Evolutionary conservation across 2,329 filamentous ascomycete species (phyloP), one percentile per base, ranked within the genome.

Genomic region (Alternaria alternata): DNA sequence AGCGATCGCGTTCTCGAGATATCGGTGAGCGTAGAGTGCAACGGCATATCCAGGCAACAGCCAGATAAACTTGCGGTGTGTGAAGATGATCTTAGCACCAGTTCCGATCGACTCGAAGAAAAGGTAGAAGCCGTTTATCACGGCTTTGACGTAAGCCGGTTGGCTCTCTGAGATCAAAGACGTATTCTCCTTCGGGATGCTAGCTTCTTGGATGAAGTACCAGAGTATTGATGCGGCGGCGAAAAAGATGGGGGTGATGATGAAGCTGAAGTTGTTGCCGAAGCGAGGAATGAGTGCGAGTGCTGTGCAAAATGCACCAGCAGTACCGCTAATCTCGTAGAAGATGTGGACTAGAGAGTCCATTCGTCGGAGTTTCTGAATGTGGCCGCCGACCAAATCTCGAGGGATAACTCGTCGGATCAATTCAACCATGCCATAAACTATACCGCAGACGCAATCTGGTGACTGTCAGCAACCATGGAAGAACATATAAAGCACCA

Each of bases 201-300:
- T 74, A 22, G 80, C 74, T 48, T 81, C 77, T n/a, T 73, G 73
- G 57, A 85, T 79, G 68, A 83, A 83, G 70, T 77, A 82, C 82
- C 82, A 85, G 6, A 77, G 62, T 22, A 76, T 63, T 7, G 80
- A 77, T n/a, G 80, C 78, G 32, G 75, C 54, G 7, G 75, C 62
- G 66, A 84, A 85, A 72, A 80, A 82, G 32, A 84, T 77, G 0
- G 83, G 83, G 0, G 82, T 83, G 64, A 85, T 79, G 61, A 85
- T 78, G 72, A 84, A 85, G 42, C 82, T 81, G 57, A 80, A 81
- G 74, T 85, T 85, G 74, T 84, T 84, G 38, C 83, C 83, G 12
- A 84, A 78, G 42, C 75, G 73, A 1, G 82, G 82, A 51, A 85
- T 84, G n/a, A 85, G 71, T 9, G 76, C 81, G n/a, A 84, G 76